Percentiles rank a stretch among this genome's conserved stretches.
These are phyloP conservation scores for Pisolithus orientalis DNA, from an alignment of 768 basidiomycete genomes.

Conservation along the genomic window DNA sequence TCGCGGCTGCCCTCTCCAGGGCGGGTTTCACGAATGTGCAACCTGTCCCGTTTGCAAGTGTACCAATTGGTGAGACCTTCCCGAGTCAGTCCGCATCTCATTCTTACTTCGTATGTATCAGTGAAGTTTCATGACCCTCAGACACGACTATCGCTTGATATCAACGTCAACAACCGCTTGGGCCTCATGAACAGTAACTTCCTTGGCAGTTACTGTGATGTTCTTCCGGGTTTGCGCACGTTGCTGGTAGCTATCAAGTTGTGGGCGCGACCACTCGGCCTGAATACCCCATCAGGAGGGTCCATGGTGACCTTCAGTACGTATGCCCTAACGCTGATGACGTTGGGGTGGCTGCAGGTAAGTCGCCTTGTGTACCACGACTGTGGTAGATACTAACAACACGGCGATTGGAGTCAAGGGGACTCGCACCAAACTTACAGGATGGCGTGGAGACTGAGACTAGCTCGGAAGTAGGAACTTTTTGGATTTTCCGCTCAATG, in stretches of 20 bases:
- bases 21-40: slow-evolving; percentile 30
- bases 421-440: slow-evolving; percentile 50
- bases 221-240: slow-evolving; percentile 37
- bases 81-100: neutral
- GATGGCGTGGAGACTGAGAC: slow-evolving; percentile 17
- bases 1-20: slow-evolving; percentile 24
- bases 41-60: slow-evolving; percentile 29
- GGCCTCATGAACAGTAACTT: slow-evolving; percentile 48
- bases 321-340: slow-evolving; percentile 57
- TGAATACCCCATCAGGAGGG: slow-evolving; percentile 39
- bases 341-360: slow-evolving; percentile 54
- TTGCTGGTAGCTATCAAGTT: slow-evolving; percentile 45
- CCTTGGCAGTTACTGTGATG: slow-evolving; percentile 44
- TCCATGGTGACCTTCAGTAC: slow-evolving; percentile 46
- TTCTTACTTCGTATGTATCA: slow-evolving; percentile 16
- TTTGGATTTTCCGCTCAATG: slow-evolving; percentile 27
- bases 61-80: slow-evolving; percentile 36
- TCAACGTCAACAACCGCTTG: slow-evolving; percentile 59
- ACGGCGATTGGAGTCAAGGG: slow-evolving; percentile 28
- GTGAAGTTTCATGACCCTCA: slow-evolving; percentile 47
- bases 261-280: slow-evolving; percentile 51
- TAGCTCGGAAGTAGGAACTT: slow-evolving; percentile 12
- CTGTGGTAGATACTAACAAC: neutral
- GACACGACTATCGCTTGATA: slow-evolving; percentile 40
- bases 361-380: slow-evolving; percentile 1